Base-by-base conservation (phyloP, 805 yeast genomes). In the Sungouiozyma ichnusensis region DNA sequence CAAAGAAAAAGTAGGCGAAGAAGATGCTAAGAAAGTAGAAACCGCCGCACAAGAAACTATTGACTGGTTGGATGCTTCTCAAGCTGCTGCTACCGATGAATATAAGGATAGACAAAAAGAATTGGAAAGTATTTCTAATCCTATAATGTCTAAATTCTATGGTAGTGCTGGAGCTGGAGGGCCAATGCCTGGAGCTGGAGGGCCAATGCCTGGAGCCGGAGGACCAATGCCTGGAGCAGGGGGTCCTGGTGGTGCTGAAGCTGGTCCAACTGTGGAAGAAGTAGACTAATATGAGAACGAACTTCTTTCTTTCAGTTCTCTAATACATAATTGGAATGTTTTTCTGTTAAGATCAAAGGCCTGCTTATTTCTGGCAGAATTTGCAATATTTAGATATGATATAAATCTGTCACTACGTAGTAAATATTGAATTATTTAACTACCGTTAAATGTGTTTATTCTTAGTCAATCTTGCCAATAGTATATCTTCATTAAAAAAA, bases 131-230 rank as follows among this genome's bases (percentile, higher is more conserved):
- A 74, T 81, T 69, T 95, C 95, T 55, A 88, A 88, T 77, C 97
- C 97, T 68, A 85, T 88, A 71, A 82, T 88, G 86, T 77, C 86
- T 67, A 86, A 88, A 77, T 86, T 92, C 77, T 90, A 90, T 81
- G 92, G 85, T 69, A 87, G 81, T 54, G 94, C 87, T 66, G 94
- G 86, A 67, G 79, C 82, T 60, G 49, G 50, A 57, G 73, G 74
- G 57, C 71, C 74, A 7, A 24, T 24, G 29, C 73, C 67, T 54
- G 82, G 80, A 59, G 75, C 67, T 53, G 48, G 43, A 47, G 72
- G 68, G 46, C 71, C 69, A 42, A 65, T 67, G 55, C 74, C 76
- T 46, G 76, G 72, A 52, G 76, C 72, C 44, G 67, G 63, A 42
- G 72, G 68, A 45, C 71, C 69, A 42, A 65, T 67, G 53, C 74